phyloP scores from a whole-genome alignment of 345 rosid genomes.

The Citrus reticulata region DNA sequence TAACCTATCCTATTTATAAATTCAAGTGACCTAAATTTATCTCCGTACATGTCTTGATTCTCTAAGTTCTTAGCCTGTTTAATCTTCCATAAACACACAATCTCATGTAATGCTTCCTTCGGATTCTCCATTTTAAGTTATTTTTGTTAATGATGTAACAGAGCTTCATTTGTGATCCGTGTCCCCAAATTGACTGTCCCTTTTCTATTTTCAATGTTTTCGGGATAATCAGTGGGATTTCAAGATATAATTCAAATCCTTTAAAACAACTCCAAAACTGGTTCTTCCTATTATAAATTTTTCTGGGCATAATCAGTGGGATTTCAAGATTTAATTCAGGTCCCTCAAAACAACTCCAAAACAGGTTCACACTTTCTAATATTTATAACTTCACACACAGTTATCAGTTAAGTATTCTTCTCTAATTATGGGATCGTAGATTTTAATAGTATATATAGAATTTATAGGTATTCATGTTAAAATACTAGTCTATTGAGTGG shows the following conservation, averaged over 20 bases:
- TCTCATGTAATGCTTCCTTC: not conserved
- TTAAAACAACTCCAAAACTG: too few species aligned
- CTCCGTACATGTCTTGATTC: not conserved
- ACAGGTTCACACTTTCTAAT: too few species aligned
- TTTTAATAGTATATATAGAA: too few species aligned
- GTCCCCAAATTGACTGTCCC: not conserved
- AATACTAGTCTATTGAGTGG: fast-evolving
- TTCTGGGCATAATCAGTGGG: not conserved
- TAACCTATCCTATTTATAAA: too few species aligned
- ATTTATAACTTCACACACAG: too few species aligned
- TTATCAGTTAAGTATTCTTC: too few species aligned
- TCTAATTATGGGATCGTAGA: too few species aligned
- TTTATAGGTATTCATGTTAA: too few species aligned
- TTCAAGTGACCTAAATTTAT: not conserved
- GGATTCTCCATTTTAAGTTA: not conserved
- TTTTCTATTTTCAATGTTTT: not conserved
- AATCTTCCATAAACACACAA: not conserved
- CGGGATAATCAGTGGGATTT: not conserved
- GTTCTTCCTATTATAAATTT: not conserved
- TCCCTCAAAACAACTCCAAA: too few species aligned
- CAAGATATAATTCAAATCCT: not conserved
- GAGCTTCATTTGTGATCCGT: not conserved
- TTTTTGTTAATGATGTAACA: not conserved
- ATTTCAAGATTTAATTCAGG: not conserved
- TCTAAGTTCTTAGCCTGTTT: not conserved